phyloP scores from a whole-genome alignment of 352 stramenopile genomes.

The Thraustotheca clavata region DNA sequence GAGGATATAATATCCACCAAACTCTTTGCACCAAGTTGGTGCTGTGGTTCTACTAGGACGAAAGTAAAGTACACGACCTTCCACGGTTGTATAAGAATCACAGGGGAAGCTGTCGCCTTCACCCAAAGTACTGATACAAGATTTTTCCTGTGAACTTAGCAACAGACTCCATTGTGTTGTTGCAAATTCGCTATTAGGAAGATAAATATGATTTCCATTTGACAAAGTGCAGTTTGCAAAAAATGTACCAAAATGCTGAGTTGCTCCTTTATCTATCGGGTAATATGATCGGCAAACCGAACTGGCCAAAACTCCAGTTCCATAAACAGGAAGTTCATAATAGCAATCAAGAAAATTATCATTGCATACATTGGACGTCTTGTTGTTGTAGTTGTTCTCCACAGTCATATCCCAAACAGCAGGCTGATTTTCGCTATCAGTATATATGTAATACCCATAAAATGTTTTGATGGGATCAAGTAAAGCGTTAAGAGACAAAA shows the following conservation, averaged over 20 bases:
- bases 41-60: not conserved
- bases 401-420: not conserved
- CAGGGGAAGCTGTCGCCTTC: constrained; percentile 10
- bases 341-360: not conserved
- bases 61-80: constrained; percentile 5
- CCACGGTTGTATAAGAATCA: constrained; percentile 11
- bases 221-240: constrained; percentile 9
- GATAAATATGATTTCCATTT: not conserved
- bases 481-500: not conserved
- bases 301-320: not conserved
- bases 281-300: constrained; percentile 9
- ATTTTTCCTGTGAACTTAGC: not conserved
- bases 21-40: constrained; percentile 12
- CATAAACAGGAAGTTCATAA: constrained; percentile 9
- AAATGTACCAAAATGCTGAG: constrained; percentile 11
- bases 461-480: constrained; percentile 15
- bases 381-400: constrained; percentile 2
- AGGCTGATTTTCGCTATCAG: not conserved
- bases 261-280: constrained; percentile 4
- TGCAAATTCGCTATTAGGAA: not conserved
- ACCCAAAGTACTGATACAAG: not conserved
- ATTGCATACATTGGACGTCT: not conserved
- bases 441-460: constrained; percentile 2
- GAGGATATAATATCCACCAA: constrained; percentile 10
- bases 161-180: constrained; percentile 5